Evolutionary conservation across 1,139 yeast genomes (phyloP).

Genomic region (Entelexis sorbosivorans): DNA sequence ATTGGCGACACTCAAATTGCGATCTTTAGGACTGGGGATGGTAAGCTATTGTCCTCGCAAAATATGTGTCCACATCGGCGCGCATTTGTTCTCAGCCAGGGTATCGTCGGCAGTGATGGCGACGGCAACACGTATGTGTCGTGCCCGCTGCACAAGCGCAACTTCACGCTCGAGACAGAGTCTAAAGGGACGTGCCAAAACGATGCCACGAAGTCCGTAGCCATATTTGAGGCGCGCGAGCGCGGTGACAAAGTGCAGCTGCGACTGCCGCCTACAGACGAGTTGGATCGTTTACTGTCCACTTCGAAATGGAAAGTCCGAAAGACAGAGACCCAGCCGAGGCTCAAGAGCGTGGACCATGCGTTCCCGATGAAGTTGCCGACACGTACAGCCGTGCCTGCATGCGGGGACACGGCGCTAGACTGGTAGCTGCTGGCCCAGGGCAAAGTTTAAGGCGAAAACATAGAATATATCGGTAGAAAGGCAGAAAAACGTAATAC

Average conservation of each 20-base stretch:
- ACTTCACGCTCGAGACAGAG: conserved; percentile 26
- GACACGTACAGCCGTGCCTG: not conserved
- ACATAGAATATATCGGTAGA: too few relatives aligned
- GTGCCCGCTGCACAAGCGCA: conserved; percentile 31
- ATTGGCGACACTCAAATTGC: conserved; percentile 31
- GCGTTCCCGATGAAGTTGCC: conserved; percentile 11
- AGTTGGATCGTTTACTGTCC: conserved; percentile 29
- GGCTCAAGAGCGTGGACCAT: conserved; percentile 1
- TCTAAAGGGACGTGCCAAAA: conserved; percentile 29
- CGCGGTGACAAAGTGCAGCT: conserved; percentile 26
- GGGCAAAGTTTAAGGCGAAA: too few relatives aligned
- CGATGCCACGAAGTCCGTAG: conserved; percentile 28
- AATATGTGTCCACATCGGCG: conserved; percentile 33
- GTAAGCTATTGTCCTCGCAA: conserved; percentile 29
- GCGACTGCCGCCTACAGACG: conserved; percentile 28
- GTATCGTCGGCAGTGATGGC: conserved; percentile 29
- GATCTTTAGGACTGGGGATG: conserved; percentile 26
- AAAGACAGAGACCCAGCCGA: conserved; percentile 21
- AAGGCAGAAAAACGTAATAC: not conserved
- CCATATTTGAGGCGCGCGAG: conserved; percentile 29
- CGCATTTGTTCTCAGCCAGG: conserved; percentile 23
- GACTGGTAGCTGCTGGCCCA: too few relatives aligned
- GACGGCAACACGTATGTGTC: conserved; percentile 28
- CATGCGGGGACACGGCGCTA: not conserved
- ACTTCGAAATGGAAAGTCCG: conserved; percentile 30